Percentiles rank a stretch among this genome's conserved stretches.
These are phyloP conservation scores for Hymenoscyphus linearis DNA, from an alignment of 2,329 filamentous ascomycete species.

Conservation along the genomic window DNA sequence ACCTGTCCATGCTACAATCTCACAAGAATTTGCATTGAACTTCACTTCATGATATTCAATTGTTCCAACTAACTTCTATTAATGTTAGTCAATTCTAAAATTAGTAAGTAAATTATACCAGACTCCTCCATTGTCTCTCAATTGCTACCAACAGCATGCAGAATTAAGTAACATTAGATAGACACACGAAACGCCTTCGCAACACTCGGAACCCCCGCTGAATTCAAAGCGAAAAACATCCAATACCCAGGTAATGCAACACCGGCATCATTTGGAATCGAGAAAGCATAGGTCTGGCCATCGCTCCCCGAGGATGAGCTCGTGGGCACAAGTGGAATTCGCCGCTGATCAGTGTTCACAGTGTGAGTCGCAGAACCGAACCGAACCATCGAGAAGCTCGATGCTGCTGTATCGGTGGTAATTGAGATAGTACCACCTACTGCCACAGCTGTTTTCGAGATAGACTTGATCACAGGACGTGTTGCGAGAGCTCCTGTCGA, in stretches of 20 bases:
- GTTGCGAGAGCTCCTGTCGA: constrained; percentile 35
- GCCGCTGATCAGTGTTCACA: constrained; percentile 53
- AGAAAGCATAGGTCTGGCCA: constrained; percentile 15
- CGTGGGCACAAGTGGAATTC: constrained; percentile 37
- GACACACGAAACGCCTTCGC: not conserved
- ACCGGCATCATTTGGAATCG: not conserved
- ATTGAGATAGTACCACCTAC: constrained; percentile 34
- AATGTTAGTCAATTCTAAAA: not conserved
- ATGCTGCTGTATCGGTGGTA: constrained; percentile 26
- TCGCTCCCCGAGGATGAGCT: constrained; percentile 5
- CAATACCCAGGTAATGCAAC: constrained; percentile 1
- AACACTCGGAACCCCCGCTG: not conserved
- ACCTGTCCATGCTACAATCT: too few relatives aligned
- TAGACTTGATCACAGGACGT: constrained; percentile 37
- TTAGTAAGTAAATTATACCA: too few relatives aligned
- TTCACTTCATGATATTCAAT: too few relatives aligned
- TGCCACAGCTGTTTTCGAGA: constrained; percentile 29
- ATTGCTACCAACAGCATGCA: not conserved
- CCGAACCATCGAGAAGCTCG: constrained; percentile 41
- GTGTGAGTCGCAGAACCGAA: constrained; percentile 48
- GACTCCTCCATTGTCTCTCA: too few relatives aligned
- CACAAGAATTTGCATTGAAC: too few relatives aligned
- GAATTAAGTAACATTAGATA: not conserved
- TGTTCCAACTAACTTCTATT: not conserved
- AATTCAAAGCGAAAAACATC: constrained; percentile 5